phyloP scores from a whole-genome alignment of 2,329 filamentous ascomycete species.

The Fusarium sp. region DNA sequence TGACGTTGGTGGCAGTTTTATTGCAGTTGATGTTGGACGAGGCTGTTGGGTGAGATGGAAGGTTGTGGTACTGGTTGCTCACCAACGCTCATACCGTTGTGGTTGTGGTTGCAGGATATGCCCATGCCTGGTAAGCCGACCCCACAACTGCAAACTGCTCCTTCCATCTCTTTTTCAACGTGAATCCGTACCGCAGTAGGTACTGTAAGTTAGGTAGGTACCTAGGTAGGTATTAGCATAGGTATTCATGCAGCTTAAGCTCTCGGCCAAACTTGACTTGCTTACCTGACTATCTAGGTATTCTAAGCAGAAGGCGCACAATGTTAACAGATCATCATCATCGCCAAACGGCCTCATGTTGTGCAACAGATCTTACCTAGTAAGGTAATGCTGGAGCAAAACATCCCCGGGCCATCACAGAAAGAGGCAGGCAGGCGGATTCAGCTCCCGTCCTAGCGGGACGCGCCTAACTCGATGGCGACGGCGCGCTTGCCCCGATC shows the following conservation, averaged over 20 bases:
- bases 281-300: not conserved
- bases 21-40: not conserved
- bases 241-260: not conserved
- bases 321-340: not conserved
- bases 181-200: not conserved
- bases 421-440: not conserved
- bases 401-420: not conserved
- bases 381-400: not conserved
- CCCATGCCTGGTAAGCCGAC: not conserved
- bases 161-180: not conserved
- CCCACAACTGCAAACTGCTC: not conserved
- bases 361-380: not conserved
- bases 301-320: not conserved
- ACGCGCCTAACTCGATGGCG: slow-evolving; percentile 25
- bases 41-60: not conserved
- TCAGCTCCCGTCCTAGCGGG: slow-evolving; percentile 10
- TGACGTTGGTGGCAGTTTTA: not conserved
- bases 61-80: not conserved
- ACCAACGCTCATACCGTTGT: not conserved
- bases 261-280: not conserved
- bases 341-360: slow-evolving; percentile 1
- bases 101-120: not conserved
- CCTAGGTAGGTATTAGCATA: not conserved
- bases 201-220: not conserved
- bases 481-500: slow-evolving; percentile 24